Conservation (phyloP, 495 filamentous ascomycete genomes). For the Evansstolkia leycettana region DNA sequence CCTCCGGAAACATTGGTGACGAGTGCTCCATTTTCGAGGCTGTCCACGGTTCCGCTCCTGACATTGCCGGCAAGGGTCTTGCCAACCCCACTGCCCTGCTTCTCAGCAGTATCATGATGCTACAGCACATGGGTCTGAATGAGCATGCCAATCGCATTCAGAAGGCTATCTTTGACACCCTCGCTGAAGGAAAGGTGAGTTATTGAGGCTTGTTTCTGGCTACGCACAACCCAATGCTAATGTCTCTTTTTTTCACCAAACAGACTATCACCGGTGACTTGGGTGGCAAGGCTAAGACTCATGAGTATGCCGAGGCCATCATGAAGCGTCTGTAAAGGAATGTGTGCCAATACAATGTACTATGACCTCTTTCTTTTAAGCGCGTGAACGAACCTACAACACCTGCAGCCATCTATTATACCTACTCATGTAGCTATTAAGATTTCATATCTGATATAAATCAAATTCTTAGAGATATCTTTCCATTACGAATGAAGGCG, state of each 20-base stretch:
- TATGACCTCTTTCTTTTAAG: conserved; percentile 20
- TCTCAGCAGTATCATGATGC: conserved; percentile 93
- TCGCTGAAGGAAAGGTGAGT: conserved; percentile 82
- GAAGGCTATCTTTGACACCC: conserved; percentile 83
- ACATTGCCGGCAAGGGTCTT: conserved; percentile 91
- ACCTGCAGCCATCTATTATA: conserved; percentile 26
- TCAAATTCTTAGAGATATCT: conserved; percentile 1
- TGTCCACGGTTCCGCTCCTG: conserved; percentile 93
- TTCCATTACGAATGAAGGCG: no score
- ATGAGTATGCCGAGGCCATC: conserved; percentile 84
- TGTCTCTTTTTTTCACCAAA: conserved; percentile 1
- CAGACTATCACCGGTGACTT: conserved; percentile 82
- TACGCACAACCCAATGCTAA: conserved; percentile 6
- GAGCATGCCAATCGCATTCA: conserved; percentile 81
- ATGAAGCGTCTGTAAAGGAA: conserved; percentile 62
- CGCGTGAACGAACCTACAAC: no score
- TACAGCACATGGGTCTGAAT: conserved; percentile 91
- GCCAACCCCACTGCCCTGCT: conserved; percentile 93
- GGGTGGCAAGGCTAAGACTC: conserved; percentile 85
- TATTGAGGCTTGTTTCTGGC: no score
- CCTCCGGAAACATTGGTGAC: conserved; percentile 96
- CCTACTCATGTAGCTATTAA: conserved; percentile 20
- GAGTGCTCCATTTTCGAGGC: conserved; percentile 99
- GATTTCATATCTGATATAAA: conserved; percentile 4
- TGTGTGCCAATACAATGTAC: conserved; percentile 22